A percentile compares a stretch with the other conserved stretches of the same genome.
Conservation (phyloP, 805 yeast genomes). For the Candida nitratophila region DNA sequence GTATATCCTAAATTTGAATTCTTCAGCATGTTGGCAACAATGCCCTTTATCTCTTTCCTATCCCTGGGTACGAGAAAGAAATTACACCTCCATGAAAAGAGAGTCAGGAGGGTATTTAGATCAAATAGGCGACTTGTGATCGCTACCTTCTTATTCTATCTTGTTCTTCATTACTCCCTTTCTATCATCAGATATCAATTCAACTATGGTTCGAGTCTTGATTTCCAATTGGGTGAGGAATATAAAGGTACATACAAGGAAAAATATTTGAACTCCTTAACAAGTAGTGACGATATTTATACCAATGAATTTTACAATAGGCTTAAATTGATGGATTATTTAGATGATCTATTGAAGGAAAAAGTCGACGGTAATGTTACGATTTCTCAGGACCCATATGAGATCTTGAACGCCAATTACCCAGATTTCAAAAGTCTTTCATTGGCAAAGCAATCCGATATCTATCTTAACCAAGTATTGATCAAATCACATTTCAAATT, state of each 20-base stretch:
- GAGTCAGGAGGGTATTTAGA: constrained; percentile 10
- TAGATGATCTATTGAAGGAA: constrained; percentile 25
- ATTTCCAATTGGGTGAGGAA: constrained; percentile 16
- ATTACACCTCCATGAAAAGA: constrained; percentile 9
- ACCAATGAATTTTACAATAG: constrained; percentile 21
- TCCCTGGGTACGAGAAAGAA: constrained; percentile 5
- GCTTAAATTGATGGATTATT: constrained; percentile 17
- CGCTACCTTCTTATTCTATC: constrained; percentile 5
- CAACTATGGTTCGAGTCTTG: constrained; percentile 1
- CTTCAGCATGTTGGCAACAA: too few species aligned
- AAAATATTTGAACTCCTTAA: constrained; percentile 17
- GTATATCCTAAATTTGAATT: too few species aligned
- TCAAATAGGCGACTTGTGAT: constrained; percentile 10
- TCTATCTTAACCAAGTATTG: constrained; percentile 13
- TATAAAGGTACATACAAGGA: constrained; percentile 25
- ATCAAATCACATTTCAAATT: constrained; percentile 17
- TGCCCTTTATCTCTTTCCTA: too few species aligned
- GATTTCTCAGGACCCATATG: constrained; percentile 11
- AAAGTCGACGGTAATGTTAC: constrained; percentile 11
- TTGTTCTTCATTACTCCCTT: constrained; percentile 8
- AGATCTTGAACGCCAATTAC: constrained; percentile 11
- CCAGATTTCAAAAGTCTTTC: constrained; percentile 11
- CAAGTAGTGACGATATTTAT: constrained; percentile 14
- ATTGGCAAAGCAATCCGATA: constrained; percentile 8
- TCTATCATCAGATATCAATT: constrained; percentile 1